Evolutionary conservation across 2,329 filamentous ascomycete species (phyloP), one percentile per base, ranked within the genome.

Genomic region (Scedosporium boydii): DNA sequence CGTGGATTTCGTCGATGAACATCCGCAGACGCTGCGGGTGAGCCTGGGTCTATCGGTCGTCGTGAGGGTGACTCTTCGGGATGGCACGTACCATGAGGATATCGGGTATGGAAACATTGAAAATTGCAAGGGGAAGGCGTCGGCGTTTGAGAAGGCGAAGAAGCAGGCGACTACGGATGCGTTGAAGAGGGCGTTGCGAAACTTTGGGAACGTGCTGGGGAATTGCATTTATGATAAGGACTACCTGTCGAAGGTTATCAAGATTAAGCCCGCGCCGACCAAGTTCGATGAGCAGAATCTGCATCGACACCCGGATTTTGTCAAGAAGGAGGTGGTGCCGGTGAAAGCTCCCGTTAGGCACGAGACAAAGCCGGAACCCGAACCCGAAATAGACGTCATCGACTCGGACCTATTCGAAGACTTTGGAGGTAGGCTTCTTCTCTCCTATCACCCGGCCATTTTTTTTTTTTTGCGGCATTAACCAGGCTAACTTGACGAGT

Each of bases 191-290:
- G 86, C 95, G 1, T 73, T 99, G 69, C 84, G 93, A 64, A 97
- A 87, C 66, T 99, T 99, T 75, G 95, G 95, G 64, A 98, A 98
- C 69, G 89, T 98, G 16, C 80, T 99, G 62, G 95, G 95, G n/a
- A 99, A 98, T 72, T 99, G 95, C 78, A 87, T 99, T 64, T 98
- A 99, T 75, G 95, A 99, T 77, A 96, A 97, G 75, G 87, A 93
- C 65, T 99, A 96, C 72, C 80, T 99, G 63, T 82, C 87, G 60
- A 93, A 91, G 72, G 90, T 98, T n/a, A 89, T 87, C 60, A 96
- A 91, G 76, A 81, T 99, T 70, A 98, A 96, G 79, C 84, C 87
- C 16, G 81, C 83, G 63, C 89, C 91, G 4, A 71, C 75, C 58
- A 83, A 85, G 34, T 96, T 92, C 76, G 86, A 93, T 67, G 86